These are phyloP conservation scores for Soucietia sequanensis DNA, from an alignment of 805 yeast genomes.

Conservation along the genomic window DNA sequence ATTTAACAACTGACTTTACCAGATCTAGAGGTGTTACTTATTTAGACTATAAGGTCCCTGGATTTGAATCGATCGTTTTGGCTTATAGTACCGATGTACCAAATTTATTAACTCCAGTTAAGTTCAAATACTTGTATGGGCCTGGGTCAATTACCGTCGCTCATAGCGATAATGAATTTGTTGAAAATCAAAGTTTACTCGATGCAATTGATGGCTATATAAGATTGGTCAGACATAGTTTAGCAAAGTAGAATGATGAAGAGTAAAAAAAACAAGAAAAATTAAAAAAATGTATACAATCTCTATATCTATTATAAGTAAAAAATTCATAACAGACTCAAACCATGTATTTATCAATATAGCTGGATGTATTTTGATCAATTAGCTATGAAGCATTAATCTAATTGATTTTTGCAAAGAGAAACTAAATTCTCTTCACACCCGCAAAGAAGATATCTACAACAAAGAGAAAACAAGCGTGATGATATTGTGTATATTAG, in stretches of 20 bases:
- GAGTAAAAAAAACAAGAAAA: too few relatives aligned
- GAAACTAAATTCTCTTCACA: conserved; percentile 9
- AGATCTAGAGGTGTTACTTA: conserved; percentile 38
- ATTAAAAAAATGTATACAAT: conserved; percentile 45
- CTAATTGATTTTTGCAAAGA: conserved; percentile 6
- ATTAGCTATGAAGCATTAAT: conserved; percentile 8
- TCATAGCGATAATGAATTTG: conserved; percentile 56
- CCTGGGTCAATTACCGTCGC: conserved; percentile 66
- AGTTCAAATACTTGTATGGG: conserved; percentile 55
- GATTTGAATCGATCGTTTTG: conserved; percentile 52
- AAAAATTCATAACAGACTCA: conserved; percentile 38
- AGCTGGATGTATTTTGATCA: conserved; percentile 29
- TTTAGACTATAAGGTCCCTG: conserved; percentile 61
- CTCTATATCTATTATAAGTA: conserved; percentile 44
- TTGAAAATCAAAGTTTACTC: conserved; percentile 45
- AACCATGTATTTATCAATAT: conserved; percentile 41
- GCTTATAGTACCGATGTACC: conserved; percentile 50
- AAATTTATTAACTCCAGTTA: conserved; percentile 18
- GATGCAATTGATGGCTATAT: conserved; percentile 56
- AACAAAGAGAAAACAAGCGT: too few relatives aligned
- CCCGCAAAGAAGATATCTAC: too few relatives aligned
- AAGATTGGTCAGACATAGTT: conserved; percentile 29
- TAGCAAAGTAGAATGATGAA: too few relatives aligned
- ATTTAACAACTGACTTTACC: conserved; percentile 16
- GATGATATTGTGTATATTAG: too few relatives aligned